phyloP scores from a whole-genome alignment of 805 yeast genomes.

The Candida jianshihensis region DNA sequence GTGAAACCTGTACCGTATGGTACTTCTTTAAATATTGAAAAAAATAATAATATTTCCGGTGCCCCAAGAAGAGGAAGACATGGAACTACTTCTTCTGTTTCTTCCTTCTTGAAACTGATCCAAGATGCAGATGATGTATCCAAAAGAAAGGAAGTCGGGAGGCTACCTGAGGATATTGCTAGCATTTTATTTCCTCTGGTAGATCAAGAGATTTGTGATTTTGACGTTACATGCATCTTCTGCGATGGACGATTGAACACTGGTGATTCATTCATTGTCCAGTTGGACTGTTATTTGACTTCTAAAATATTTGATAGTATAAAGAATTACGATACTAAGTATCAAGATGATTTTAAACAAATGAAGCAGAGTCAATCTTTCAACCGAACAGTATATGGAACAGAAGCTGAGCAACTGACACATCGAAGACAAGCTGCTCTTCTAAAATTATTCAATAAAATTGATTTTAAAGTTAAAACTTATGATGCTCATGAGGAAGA shows the following conservation, averaged over 20 bases:
- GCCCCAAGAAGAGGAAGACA: conserved; percentile 18
- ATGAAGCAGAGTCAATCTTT: conserved; percentile 8
- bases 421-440: conserved; percentile 51
- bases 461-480: conserved; percentile 27
- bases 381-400: conserved; percentile 32
- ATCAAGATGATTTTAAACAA: conserved; percentile 17
- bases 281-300: conserved; percentile 57
- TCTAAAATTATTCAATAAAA: conserved; percentile 44
- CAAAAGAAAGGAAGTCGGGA: conserved; percentile 56
- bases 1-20: conserved; percentile 38
- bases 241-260: conserved; percentile 53
- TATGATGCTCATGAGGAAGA: conserved; percentile 11
- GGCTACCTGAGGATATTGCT: conserved; percentile 67
- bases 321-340: conserved; percentile 5
- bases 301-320: conserved; percentile 23
- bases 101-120: conserved; percentile 27
- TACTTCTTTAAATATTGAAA: conserved; percentile 33
- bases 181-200: conserved; percentile 57
- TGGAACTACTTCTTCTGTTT: conserved; percentile 17
- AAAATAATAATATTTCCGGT: conserved; percentile 26
- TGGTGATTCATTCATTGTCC: conserved; percentile 72
- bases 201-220: conserved; percentile 44
- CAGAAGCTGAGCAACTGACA: conserved; percentile 42
- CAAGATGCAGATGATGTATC: conserved; percentile 19
- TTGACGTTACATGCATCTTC: conserved; percentile 51